Base-by-base conservation (phyloP, 1,284 basidiomycete genomes). In the Sphaerobolus stellatus region DNA sequence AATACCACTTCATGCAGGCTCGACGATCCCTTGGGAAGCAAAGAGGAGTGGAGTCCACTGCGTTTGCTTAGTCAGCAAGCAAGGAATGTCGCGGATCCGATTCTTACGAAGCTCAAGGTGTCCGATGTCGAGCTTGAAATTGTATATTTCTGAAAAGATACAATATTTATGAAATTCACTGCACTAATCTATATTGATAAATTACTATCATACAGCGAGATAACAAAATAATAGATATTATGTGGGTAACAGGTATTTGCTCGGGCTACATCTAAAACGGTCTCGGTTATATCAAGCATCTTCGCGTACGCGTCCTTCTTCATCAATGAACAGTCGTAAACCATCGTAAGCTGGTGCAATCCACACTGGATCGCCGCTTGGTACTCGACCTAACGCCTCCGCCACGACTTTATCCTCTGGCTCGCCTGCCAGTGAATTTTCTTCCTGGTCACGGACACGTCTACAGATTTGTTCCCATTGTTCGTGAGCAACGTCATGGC, bases 341-440 rank as follows among this genome's bases (percentile, higher is more conserved):
- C 86, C 88, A 63, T 89, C 86, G 64, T 82, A 82, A n/a, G 83
- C 83, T 16, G 87, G 87, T 33, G 86, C 72, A 3, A 88, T 63
- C 86, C 86, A 90, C 11, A 78, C 64, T 2, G 62, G 59, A 53
- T 75, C 63, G 16, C 79, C 83, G 22, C 50, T 44, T 36, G 48
- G 28, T 16, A 62, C 48, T 18, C 58, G 36, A 29, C 47, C 41
- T 28, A 55, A 33, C 2, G 54, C 36, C 25, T 74, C 66, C 3
- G 69, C 66, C 56, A 86, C 68, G 58, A 82, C 31, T 66, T 68
- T 13, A 83, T 58, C 3, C 81, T 83, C 28, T 62, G 56, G 28
- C 22, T 44, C 58, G 36, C 66, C 64, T 30, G 65, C 64, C 28
- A 61, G 52, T 8, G 53, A 50, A 47, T 66, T 70, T 45, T 76